A percentile compares a stretch with the other conserved stretches of the same genome.
phyloP scores from a whole-genome alignment of 768 basidiomycete genomes.

The Trametes villosa region DNA sequence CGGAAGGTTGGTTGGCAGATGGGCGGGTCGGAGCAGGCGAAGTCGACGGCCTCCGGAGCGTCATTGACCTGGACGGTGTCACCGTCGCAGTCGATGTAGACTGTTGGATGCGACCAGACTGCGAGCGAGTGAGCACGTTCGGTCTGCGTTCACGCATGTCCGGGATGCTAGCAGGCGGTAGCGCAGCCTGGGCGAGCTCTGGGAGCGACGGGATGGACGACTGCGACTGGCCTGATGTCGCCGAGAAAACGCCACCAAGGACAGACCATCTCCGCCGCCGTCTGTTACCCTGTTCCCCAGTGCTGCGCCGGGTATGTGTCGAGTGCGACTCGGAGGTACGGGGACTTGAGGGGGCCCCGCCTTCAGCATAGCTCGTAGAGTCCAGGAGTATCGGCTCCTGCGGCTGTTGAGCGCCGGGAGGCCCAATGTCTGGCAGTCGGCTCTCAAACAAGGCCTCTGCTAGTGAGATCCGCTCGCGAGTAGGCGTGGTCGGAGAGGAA shows the following conservation, averaged over 20 bases:
- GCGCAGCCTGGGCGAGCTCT: constrained; percentile 15
- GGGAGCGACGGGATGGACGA: constrained; percentile 26
- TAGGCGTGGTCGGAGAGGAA: constrained; percentile 37
- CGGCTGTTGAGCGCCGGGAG: constrained; percentile 62
- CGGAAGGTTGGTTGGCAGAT: constrained; percentile 3
- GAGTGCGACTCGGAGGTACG: constrained; percentile 48
- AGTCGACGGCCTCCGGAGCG: constrained; percentile 39
- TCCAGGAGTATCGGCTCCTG: constrained; percentile 72
- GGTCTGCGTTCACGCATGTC: constrained; percentile 23
- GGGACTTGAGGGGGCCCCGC: constrained; percentile 48
- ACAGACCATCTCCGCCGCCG: constrained; percentile 76
- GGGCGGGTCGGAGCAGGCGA: constrained; percentile 33
- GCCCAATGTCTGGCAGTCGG: constrained; percentile 74
- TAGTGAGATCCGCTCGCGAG: constrained; percentile 67
- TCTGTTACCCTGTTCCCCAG: constrained; percentile 40
- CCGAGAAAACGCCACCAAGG: constrained; percentile 51
- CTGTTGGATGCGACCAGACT: constrained; percentile 23
- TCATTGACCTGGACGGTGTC: constrained; percentile 12
- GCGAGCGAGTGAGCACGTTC: constrained; percentile 26
- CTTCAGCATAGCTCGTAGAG: constrained; percentile 44
- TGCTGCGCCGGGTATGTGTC: constrained; percentile 31
- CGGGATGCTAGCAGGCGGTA: constrained; percentile 8
- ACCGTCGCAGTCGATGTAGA: constrained; percentile 16
- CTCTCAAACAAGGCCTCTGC: constrained; percentile 79
- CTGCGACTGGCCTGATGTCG: constrained; percentile 29